Evolutionary conservation across 768 basidiomycete genomes (phyloP), one percentile per base, ranked within the genome.

Genomic region (Auriculariales sp.): DNA sequence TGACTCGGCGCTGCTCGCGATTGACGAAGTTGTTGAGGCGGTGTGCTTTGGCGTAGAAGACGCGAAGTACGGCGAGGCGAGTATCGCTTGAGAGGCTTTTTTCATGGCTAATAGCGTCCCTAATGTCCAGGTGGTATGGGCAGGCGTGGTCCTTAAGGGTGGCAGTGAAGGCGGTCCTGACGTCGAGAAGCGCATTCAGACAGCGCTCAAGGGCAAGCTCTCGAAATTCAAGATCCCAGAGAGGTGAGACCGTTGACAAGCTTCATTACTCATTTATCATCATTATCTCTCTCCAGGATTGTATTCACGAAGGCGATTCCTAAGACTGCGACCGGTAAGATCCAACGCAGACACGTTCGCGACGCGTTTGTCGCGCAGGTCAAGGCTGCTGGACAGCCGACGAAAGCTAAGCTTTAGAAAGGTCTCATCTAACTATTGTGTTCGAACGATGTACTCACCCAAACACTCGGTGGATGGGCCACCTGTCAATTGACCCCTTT

Each of bases 1-100:
- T 22, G 78, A 80, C 60, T 72, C 76, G 49, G 77, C 77, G 3
- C 61, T 80, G 22, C 56, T 65, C 6, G 17, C 12, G 47, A 55
- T 2, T 15, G 48, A 46, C 7, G 52, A 49, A 25, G 54, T 55
- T 10, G 46, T 30, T 6, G 54, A 55, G 34, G 54, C 54, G 15
- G 54, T 55, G 9, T 55, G 48, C 34, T 59, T 59, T 46, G 58
- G 58, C 17, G 57, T 59, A 24, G 53, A 54, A 34, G 58, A 59
- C 44, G 42, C 30, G 34, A 59, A 58, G 47, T 59, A 59, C 44
- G 58, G 58, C 29, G 58, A 59, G 50, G 52, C 27, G 22, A 12
- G 39, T 24, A 32, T 15, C 31, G 12, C 19, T 12, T 10, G 2
- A 5, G 5, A 11, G 4, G 6, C 2, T 7, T 15, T 22, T 7